Percentiles rank a stretch among this genome's conserved stretches.
phyloP scores from a whole-genome alignment of 2,329 filamentous ascomycete genomes.

The Myrmaecium sp. region DNA sequence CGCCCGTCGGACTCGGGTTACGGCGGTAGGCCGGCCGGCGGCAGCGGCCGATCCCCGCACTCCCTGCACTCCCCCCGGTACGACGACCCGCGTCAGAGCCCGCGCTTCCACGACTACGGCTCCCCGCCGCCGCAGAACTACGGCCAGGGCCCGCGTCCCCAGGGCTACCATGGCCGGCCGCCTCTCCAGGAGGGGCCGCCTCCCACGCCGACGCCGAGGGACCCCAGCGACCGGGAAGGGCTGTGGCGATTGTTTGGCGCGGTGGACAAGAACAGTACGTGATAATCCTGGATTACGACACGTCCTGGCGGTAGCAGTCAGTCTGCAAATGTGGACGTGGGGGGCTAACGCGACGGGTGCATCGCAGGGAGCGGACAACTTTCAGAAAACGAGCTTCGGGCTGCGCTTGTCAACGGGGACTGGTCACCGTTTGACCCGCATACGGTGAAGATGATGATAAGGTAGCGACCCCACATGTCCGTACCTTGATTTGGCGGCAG shows the following conservation, averaged over 20 bases:
- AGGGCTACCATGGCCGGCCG: slow-evolving; percentile 49
- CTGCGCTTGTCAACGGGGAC: slow-evolving; percentile 89
- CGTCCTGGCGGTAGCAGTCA: not conserved
- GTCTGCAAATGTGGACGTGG: not conserved
- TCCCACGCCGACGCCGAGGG: slow-evolving; percentile 28
- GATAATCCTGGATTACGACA: not conserved
- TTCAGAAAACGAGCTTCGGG: slow-evolving; percentile 70
- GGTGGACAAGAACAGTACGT: slow-evolving; percentile 67
- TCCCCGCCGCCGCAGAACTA: slow-evolving; percentile 32
- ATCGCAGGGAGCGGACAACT: slow-evolving; percentile 56
- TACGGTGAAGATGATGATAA: slow-evolving; percentile 97
- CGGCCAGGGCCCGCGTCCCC: slow-evolving; percentile 37
- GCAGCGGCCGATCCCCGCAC: slow-evolving; percentile 17
- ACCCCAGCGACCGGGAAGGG: slow-evolving; percentile 48
- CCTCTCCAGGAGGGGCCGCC: slow-evolving; percentile 31
- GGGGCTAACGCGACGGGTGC: slow-evolving; percentile 4
- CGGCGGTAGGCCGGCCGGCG: slow-evolving; percentile 12
- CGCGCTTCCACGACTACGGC: slow-evolving; percentile 22
- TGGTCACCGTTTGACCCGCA: slow-evolving; percentile 86
- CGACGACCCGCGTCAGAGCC: slow-evolving; percentile 13
- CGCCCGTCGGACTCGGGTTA: slow-evolving; percentile 18
- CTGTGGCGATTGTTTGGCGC: slow-evolving; percentile 76
- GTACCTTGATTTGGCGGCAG: not conserved
- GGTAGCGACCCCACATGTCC: slow-evolving; percentile 6
- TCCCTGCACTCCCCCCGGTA: slow-evolving; percentile 10